Conservation (phyloP, 768 basidiomycete genomes). For the Lactarius evosmus region DNA sequence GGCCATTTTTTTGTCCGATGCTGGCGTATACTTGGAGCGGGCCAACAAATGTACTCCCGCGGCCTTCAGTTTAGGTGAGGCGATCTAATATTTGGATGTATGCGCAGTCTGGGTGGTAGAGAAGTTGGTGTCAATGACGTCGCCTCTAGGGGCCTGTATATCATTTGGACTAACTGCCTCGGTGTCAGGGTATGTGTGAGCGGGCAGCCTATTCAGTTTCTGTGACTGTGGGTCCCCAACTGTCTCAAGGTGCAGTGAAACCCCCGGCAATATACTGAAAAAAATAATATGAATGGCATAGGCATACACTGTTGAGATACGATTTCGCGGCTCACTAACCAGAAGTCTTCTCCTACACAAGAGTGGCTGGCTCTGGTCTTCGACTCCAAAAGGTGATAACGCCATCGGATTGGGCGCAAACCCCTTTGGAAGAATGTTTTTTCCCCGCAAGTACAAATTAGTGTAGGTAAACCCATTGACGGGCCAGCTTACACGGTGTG, state of each 20-base stretch:
- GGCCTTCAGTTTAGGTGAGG: background rate
- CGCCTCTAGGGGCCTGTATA: background rate
- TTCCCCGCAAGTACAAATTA: slow-evolving; percentile 11
- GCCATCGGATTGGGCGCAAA: slow-evolving; percentile 6
- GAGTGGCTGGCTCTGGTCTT: background rate
- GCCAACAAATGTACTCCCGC: background rate
- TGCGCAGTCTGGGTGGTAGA: background rate
- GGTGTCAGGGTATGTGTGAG: background rate
- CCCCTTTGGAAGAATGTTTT: slow-evolving; percentile 12
- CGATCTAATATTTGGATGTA: background rate
- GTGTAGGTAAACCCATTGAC: slow-evolving; percentile 2
- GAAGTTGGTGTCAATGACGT: background rate
- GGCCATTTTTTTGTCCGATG: slow-evolving; percentile 2
- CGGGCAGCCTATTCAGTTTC: slow-evolving; percentile 1
- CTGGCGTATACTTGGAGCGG: background rate
- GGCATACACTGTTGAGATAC: background rate
- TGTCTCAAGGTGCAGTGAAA: background rate
- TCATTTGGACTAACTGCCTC: background rate
- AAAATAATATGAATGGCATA: background rate
- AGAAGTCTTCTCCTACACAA: background rate
- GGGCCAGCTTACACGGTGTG: background rate
- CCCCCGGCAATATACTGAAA: background rate
- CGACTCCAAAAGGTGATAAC: background rate
- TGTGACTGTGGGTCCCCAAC: background rate
- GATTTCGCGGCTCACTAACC: background rate